Evolutionary conservation across 805 yeast species (phyloP).

Genomic region (Sugiyamaella mastotermitis): DNA sequence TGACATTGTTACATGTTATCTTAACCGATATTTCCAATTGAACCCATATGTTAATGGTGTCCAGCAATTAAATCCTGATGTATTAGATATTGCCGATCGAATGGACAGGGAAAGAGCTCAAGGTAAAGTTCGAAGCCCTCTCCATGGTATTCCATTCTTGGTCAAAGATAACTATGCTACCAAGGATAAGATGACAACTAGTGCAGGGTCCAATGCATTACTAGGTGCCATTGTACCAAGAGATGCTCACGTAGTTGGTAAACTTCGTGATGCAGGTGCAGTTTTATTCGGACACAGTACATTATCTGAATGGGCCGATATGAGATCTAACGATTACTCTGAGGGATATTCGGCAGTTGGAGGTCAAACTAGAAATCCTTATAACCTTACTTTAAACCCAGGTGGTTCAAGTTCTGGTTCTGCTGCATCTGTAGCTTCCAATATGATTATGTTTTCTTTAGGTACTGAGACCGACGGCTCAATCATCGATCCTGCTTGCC

Average conservation of each 20-base stretch:
- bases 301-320: conserved; percentile 1
- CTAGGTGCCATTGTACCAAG: neutral
- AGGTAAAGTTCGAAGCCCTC: no score
- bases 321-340: neutral
- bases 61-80: no score
- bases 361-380: conserved; percentile 36
- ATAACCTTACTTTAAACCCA: conserved; percentile 37
- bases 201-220: neutral
- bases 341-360: neutral
- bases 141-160: no score
- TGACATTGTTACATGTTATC: no score
- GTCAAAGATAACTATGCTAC: conserved; percentile 1
- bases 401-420: conserved; percentile 57
- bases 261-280: neutral
- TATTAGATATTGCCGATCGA: no score
- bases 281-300: neutral
- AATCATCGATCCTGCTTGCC: no score
- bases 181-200: neutral
- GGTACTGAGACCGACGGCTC: no score
- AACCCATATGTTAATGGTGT: no score
- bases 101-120: no score
- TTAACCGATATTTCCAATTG: no score
- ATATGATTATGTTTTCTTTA: conserved; percentile 41
- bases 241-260: conserved; percentile 1
- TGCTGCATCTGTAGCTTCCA: conserved; percentile 39